These are phyloP conservation scores for Thalassiosira mediterranea DNA, from an alignment of 352 stramenopile species.

Conservation along the genomic window DNA sequence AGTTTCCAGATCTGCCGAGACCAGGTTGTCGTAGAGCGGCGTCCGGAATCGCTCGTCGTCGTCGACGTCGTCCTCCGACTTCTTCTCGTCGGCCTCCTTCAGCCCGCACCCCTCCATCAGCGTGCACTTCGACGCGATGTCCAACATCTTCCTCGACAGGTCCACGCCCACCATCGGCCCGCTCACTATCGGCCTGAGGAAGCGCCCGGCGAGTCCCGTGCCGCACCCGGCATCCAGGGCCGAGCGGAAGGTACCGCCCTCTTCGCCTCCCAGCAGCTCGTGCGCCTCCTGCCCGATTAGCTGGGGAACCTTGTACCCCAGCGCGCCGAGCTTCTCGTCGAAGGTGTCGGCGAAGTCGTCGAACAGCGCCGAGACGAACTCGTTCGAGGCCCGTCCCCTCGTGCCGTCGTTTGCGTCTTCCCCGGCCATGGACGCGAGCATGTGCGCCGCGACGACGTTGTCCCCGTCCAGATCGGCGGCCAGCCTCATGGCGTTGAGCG, in stretches of 20 bases:
- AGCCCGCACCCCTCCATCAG: slow-evolving; percentile 58
- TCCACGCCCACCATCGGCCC: slow-evolving; percentile 71
- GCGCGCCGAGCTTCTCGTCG: slow-evolving; percentile 69
- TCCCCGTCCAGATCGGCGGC: slow-evolving; percentile 53
- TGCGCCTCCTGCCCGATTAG: slow-evolving; percentile 57
- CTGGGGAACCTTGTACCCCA: slow-evolving; percentile 72
- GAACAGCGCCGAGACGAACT: slow-evolving; percentile 80
- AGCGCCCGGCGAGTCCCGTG: slow-evolving; percentile 71
- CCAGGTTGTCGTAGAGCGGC: slow-evolving; percentile 65
- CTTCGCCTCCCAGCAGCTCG: slow-evolving; percentile 26
- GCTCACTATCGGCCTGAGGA: slow-evolving; percentile 61
- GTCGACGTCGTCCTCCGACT: slow-evolving; percentile 11
- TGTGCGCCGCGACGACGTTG: slow-evolving; percentile 55
- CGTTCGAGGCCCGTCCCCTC: slow-evolving; percentile 60
- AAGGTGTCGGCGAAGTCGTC: slow-evolving; percentile 81
- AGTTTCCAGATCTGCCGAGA: slow-evolving; percentile 67
- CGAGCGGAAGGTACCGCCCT: slow-evolving; percentile 26
- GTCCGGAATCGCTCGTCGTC: slow-evolving; percentile 27
- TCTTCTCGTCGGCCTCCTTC: slow-evolving; percentile 18
- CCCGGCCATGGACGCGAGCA: slow-evolving; percentile 31
- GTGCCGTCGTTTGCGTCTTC: slow-evolving; percentile 11
- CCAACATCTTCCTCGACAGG: slow-evolving; percentile 76
- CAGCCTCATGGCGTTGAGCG: slow-evolving; percentile 58
- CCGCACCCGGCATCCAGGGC: slow-evolving; percentile 79
- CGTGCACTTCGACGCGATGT: slow-evolving; percentile 65